Evolutionary conservation across 139 green algal species (phyloP).

Genomic region (Tetratostichococcus sp.): DNA sequence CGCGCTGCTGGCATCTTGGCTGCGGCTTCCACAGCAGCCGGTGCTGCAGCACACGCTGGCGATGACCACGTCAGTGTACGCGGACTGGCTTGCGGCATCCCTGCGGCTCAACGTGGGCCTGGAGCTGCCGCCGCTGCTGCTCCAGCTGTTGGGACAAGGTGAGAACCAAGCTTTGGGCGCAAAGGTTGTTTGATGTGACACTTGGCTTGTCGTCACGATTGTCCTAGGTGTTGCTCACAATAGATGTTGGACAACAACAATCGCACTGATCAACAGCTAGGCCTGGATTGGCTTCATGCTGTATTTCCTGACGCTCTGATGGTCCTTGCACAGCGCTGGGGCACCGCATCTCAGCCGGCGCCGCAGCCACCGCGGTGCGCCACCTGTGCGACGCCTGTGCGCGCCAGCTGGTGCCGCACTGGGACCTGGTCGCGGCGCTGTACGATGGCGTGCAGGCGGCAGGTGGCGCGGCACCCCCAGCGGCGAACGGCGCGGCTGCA

Average conservation of each 20-base stretch:
- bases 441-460: constrained; percentile 50
- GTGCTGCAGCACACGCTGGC: constrained; percentile 56
- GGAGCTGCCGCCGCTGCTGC: constrained; percentile 28
- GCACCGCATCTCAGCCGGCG: constrained; percentile 18
- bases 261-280: too few relatives aligned
- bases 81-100: constrained; percentile 43
- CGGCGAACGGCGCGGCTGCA: neutral
- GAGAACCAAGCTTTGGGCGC: too few relatives aligned
- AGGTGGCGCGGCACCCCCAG: constrained; percentile 18
- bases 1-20: constrained; percentile 53
- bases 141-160: constrained; percentile 35
- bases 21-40: constrained; percentile 39
- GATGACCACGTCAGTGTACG: constrained; percentile 49
- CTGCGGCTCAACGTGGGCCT: constrained; percentile 5
- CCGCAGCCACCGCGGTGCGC: constrained; percentile 47
- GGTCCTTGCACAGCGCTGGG: constrained; percentile 31
- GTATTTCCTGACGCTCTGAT: neutral
- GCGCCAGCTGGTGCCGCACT: constrained; percentile 26
- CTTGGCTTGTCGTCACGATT: too few relatives aligned
- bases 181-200: too few relatives aligned
- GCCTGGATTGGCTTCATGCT: too few relatives aligned
- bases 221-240: too few relatives aligned
- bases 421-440: constrained; percentile 37
- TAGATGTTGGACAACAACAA: too few relatives aligned
- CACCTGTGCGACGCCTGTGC: constrained; percentile 59